Conservation (phyloP, 306 rosid species). For the Astragalus glycyphyllos region DNA sequence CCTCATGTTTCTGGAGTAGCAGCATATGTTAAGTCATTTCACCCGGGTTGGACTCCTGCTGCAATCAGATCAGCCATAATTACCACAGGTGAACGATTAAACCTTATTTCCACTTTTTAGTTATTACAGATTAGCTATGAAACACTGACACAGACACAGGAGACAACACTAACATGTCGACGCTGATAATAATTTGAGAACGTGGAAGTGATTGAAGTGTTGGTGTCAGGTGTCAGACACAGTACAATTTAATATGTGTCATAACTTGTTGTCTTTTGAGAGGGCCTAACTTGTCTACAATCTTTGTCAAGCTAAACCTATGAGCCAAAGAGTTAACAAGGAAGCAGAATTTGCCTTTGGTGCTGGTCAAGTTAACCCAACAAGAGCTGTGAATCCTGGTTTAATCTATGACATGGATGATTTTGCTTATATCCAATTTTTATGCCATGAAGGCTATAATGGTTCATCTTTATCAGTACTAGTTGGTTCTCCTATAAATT, state of each 20-base stretch:
- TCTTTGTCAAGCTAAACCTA: slow-evolving; percentile 65
- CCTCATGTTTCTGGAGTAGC: slow-evolving; percentile 93
- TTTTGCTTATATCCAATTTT: slow-evolving; percentile 66
- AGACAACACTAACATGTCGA: too few species aligned
- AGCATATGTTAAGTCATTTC: slow-evolving; percentile 82
- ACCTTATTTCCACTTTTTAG: too few species aligned
- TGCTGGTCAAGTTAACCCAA: slow-evolving; percentile 80
- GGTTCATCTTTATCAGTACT: slow-evolving; percentile 56
- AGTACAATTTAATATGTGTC: too few species aligned
- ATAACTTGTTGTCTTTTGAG: slow-evolving; percentile 2
- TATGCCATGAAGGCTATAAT: slow-evolving; percentile 78
- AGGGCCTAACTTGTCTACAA: slow-evolving; percentile 26
- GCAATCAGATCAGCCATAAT: too few species aligned
- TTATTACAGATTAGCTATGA: too few species aligned
- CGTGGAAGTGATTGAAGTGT: too few species aligned
- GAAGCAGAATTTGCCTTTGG: slow-evolving; percentile 84
- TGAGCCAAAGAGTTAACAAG: too few species aligned
- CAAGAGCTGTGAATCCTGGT: slow-evolving; percentile 70
- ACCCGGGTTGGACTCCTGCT: too few species aligned
- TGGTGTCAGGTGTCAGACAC: too few species aligned
- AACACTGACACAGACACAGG: too few species aligned
- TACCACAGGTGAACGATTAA: too few species aligned
- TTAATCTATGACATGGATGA: slow-evolving; percentile 75
- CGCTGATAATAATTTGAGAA: too few species aligned
- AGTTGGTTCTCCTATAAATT: slow-evolving; percentile 61